These are phyloP conservation scores for Cornus suecica DNA, from an alignment of 148 eudicot genomes.

Conservation along the genomic window DNA sequence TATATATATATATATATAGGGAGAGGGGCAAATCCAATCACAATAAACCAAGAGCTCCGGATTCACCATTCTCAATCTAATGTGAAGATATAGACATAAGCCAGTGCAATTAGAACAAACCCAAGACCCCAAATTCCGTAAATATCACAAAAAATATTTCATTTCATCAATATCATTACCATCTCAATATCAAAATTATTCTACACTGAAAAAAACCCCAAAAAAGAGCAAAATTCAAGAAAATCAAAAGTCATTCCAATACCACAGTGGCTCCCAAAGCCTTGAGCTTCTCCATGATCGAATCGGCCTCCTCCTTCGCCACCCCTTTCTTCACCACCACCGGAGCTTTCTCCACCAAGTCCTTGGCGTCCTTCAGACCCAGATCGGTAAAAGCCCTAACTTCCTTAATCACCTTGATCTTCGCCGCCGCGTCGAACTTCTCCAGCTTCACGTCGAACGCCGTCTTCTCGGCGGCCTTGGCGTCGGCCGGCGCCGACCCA, in stretches of 20 bases:
- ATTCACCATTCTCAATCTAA: too few species aligned
- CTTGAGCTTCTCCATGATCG: constrained; percentile 68
- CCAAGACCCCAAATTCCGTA: background rate
- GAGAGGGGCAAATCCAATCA: too few species aligned
- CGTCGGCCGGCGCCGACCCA: constrained; percentile 20
- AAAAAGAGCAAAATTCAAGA: background rate
- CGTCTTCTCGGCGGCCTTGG: constrained; percentile 55
- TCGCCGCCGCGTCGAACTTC: constrained; percentile 65
- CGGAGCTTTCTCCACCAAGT: constrained; percentile 79
- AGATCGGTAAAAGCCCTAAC: constrained; percentile 61
- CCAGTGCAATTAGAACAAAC: background rate
- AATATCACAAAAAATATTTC: background rate
- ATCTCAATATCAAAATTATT: constrained; percentile 5
- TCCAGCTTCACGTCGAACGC: constrained; percentile 74
- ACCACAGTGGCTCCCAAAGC: constrained; percentile 77
- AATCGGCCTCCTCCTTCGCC: constrained; percentile 62
- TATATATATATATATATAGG: too few species aligned
- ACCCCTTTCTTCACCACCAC: constrained; percentile 66
- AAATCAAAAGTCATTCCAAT: constrained; percentile 53
- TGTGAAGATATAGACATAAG: background rate
- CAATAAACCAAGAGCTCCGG: too few species aligned
- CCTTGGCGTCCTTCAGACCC: constrained; percentile 81
- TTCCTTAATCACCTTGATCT: constrained; percentile 80
- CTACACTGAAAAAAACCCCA: constrained; percentile 5
- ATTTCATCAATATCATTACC: background rate